Percentiles rank a stretch among this genome's conserved stretches.
Conservation (phyloP, 805 yeast genomes). For the Hanseniaspora clermontiae region DNA sequence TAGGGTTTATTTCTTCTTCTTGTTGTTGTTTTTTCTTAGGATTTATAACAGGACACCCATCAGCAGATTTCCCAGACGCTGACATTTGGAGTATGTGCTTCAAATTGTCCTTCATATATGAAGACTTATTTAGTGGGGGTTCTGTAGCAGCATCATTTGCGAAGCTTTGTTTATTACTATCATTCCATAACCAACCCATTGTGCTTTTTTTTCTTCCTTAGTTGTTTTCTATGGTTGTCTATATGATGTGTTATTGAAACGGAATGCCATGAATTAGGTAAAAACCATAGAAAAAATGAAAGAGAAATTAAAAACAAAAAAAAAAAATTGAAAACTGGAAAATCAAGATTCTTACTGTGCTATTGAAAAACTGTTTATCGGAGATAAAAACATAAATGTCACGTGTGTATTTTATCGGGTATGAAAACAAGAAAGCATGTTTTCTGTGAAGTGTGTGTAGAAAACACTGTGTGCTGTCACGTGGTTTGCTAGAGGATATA, state of each 20-base stretch:
- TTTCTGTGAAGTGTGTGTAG: no score
- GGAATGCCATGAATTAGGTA: no score
- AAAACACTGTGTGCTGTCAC: no score
- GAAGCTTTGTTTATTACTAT: slow-evolving; percentile 15
- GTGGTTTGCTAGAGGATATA: no score
- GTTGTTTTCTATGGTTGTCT: neutral
- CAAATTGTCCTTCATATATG: slow-evolving; percentile 29
- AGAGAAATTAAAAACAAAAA: no score
- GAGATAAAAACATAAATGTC: no score
- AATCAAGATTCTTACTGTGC: no score
- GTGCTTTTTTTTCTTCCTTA: slow-evolving; percentile 5
- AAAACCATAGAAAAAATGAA: no score
- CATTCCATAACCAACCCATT: slow-evolving; percentile 93
- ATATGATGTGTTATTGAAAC: neutral
- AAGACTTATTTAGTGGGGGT: slow-evolving; percentile 25
- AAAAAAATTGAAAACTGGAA: no score
- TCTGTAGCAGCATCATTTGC: slow-evolving; percentile 15
- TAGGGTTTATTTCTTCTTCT: slow-evolving; percentile 45
- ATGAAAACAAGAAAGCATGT: no score
- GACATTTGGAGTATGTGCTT: slow-evolving; percentile 12
- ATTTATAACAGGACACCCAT: slow-evolving; percentile 13
- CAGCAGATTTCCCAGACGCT: slow-evolving; percentile 13
- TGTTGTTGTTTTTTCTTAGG: neutral
- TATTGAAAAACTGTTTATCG: no score
- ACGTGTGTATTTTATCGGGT: no score